Percentiles rank a stretch among this genome's conserved stretches.
phyloP scores from a whole-genome alignment of 768 basidiomycete genomes.

The Rhizopogon salebrosus region DNA sequence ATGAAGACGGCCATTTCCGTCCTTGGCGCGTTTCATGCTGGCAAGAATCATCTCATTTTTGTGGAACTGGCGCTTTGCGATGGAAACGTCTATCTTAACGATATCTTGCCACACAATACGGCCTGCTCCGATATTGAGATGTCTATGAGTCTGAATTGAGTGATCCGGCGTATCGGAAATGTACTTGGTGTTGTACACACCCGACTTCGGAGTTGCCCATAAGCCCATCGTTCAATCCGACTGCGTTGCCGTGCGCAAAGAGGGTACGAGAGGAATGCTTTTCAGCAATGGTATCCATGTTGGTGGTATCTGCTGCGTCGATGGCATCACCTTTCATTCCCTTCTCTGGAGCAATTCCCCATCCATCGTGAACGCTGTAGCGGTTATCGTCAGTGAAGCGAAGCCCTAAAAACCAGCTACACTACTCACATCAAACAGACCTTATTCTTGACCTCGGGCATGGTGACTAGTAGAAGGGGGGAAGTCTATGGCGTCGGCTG shows the following conservation, averaged over 20 bases:
- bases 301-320: conserved; percentile 73
- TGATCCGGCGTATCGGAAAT: background rate
- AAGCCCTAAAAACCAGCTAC: background rate
- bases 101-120: conserved; percentile 98
- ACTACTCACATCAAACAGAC: conserved; percentile 79
- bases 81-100: conserved; percentile 87
- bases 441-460: conserved; percentile 72
- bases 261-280: conserved; percentile 69
- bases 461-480: conserved; percentile 8
- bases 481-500: background rate
- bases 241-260: conserved; percentile 84
- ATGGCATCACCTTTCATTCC: conserved; percentile 88
- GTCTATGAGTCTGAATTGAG: conserved; percentile 39
- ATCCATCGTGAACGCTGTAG: conserved; percentile 88
- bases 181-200: conserved; percentile 39
- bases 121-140: conserved; percentile 93
- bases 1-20: conserved; percentile 79
- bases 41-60: conserved; percentile 69
- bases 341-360: conserved; percentile 70
- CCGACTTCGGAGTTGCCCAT: conserved; percentile 99
- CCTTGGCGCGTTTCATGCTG: conserved; percentile 73
- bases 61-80: conserved; percentile 86
- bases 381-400: background rate
- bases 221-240: conserved; percentile 87
- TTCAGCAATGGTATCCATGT: conserved; percentile 86